Conservation (phyloP, 805 yeast genomes). For the Yarrowia alimentaria region DNA sequence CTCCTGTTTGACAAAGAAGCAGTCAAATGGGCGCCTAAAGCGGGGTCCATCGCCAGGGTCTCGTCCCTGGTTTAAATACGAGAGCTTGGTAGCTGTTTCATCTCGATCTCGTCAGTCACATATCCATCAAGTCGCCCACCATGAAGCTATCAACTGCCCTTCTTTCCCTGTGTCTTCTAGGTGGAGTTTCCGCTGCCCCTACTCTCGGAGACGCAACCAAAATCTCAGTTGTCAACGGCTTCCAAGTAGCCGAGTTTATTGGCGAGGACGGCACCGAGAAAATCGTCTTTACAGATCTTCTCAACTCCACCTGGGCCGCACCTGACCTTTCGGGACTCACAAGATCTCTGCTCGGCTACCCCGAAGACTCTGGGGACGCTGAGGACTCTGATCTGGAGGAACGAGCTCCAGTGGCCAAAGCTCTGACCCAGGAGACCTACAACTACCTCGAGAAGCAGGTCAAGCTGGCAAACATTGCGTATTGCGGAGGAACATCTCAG, state of each 20-base stretch:
- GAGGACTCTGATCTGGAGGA: no score
- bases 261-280: not conserved
- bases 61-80: not conserved
- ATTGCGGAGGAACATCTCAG: conserved; percentile 8
- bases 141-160: conserved; percentile 6
- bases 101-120: no score
- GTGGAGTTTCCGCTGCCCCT: not conserved
- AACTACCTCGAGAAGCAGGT: conserved; percentile 11
- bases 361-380: no score
- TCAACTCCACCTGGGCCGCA: not conserved
- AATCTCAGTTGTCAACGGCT: conserved; percentile 1
- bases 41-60: no score
- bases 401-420: no score
- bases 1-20: no score
- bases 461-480: conserved; percentile 15
- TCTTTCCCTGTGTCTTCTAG: not conserved
- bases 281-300: conserved; percentile 1
- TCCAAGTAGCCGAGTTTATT: not conserved
- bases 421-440: not conserved
- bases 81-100: no score
- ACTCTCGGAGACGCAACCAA: not conserved
- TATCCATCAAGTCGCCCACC: not conserved
- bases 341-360: no score
- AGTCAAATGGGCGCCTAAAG: no score
- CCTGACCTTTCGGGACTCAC: no score